Evolutionary conservation across 768 basidiomycete species (phyloP).

Genomic region (Russula olivacea): DNA sequence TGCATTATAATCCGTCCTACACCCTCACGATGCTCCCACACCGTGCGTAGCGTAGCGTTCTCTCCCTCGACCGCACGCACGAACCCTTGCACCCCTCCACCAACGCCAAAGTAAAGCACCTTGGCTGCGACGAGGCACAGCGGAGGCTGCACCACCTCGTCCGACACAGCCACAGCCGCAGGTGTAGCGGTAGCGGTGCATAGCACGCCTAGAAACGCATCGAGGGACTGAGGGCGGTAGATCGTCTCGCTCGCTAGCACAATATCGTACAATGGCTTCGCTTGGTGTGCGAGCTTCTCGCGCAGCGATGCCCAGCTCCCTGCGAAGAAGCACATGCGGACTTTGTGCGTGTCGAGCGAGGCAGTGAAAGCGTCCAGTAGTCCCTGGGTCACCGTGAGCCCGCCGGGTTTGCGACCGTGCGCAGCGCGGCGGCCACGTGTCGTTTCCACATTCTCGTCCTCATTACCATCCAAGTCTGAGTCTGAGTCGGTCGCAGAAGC

Average conservation of each 20-base stretch:
- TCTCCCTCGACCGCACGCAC: conserved; percentile 44
- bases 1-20: conserved; percentile 70
- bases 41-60: conserved; percentile 40
- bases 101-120: conserved; percentile 91
- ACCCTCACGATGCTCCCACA: conserved; percentile 62
- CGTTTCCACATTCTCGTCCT: conserved; percentile 10
- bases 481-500: conserved; percentile 27
- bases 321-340: conserved; percentile 68
- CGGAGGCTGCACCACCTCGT: conserved; percentile 1
- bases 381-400: conserved; percentile 58
- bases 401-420: conserved; percentile 37
- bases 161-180: not conserved
- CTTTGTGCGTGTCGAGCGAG: conserved; percentile 47
- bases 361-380: conserved; percentile 59
- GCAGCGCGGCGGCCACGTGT: not conserved
- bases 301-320: conserved; percentile 70
- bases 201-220: conserved; percentile 52
- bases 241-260: conserved; percentile 92
- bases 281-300: not conserved
- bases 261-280: conserved; percentile 49
- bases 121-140: conserved; percentile 84
- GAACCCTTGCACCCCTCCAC: conserved; percentile 80
- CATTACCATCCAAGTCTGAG: conserved; percentile 27
- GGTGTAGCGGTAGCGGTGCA: conserved; percentile 22
- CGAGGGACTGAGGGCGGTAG: conserved; percentile 63